Percentiles rank a stretch among this genome's conserved stretches.
Evolutionary conservation across 441 rosid species (phyloP).

Genomic region (Croton setiger): DNA sequence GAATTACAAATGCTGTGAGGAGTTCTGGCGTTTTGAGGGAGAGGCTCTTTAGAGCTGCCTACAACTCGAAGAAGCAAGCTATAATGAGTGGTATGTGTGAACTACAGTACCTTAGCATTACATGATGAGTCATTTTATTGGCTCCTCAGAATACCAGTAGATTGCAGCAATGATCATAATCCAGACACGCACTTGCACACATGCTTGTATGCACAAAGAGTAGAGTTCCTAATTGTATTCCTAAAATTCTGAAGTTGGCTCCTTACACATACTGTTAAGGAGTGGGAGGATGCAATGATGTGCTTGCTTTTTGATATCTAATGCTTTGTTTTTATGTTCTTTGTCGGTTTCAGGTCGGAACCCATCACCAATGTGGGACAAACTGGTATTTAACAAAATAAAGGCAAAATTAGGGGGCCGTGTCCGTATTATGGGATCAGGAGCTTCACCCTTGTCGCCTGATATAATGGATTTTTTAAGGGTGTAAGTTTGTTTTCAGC

Average conservation of each 20-base stretch:
- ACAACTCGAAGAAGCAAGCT: constrained; percentile 93
- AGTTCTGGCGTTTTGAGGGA: constrained; percentile 74
- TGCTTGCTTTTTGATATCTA: constrained; percentile 12
- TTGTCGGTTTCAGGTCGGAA: constrained; percentile 56
- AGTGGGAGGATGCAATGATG: not conserved
- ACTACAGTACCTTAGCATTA: constrained; percentile 9
- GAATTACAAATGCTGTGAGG: constrained; percentile 79
- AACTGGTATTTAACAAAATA: constrained; percentile 92
- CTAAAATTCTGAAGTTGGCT: not conserved
- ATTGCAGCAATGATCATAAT: not conserved
- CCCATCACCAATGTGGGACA: constrained; percentile 96
- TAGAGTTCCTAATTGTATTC: not conserved
- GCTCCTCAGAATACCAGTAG: not conserved
- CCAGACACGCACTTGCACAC: too few species aligned
- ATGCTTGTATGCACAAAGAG: not conserved
- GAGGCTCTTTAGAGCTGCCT: constrained; percentile 87
- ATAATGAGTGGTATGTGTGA: constrained; percentile 63
- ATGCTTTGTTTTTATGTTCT: constrained; percentile 14
- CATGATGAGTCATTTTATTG: not conserved
- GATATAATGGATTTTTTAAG: constrained; percentile 86
- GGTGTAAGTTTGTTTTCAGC: constrained; percentile 53
- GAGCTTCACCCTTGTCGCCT: constrained; percentile 96
- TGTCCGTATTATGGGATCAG: constrained; percentile 76
- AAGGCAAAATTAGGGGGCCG: constrained; percentile 88
- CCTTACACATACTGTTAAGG: not conserved